These are phyloP conservation scores for Ophiostoma piceae DNA, from an alignment of 2,329 filamentous ascomycete genomes.

Conservation along the genomic window DNA sequence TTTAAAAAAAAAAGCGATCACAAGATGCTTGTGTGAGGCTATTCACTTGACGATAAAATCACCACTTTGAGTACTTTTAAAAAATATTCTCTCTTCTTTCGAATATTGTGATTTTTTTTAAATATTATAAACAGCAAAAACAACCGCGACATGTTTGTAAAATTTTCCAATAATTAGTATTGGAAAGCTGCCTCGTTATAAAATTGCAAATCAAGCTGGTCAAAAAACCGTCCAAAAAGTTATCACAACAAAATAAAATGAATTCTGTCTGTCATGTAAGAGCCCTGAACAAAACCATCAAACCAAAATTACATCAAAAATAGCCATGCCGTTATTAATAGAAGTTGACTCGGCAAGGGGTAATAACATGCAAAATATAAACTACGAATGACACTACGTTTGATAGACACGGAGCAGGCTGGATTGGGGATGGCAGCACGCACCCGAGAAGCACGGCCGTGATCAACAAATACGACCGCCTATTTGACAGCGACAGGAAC, in stretches of 20 bases:
- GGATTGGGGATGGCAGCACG: not conserved
- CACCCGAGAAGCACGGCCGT: not conserved
- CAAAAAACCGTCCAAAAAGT: too few species aligned
- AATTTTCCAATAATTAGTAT: too few species aligned
- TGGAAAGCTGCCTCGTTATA: too few species aligned
- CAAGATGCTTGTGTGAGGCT: too few species aligned
- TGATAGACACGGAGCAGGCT: conserved; percentile 4
- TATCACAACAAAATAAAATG: not conserved
- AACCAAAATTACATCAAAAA: not conserved
- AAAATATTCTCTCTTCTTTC: too few species aligned
- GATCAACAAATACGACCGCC: not conserved
- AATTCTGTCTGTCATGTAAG: not conserved
- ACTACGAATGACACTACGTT: not conserved
- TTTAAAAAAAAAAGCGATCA: too few species aligned
- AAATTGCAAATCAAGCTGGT: not conserved
- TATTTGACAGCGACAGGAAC: not conserved
- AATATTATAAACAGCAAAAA: too few species aligned
- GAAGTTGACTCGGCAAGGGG: not conserved
- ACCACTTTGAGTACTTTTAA: too few species aligned
- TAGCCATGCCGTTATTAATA: not conserved
- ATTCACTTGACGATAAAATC: too few species aligned
- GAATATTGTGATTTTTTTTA: too few species aligned
- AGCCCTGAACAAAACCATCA: not conserved
- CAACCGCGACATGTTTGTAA: too few species aligned
- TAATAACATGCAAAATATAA: not conserved